Base-by-base conservation (phyloP, 2,329 filamentous ascomycete species). In the Amauroascus verrucosus region DNA sequence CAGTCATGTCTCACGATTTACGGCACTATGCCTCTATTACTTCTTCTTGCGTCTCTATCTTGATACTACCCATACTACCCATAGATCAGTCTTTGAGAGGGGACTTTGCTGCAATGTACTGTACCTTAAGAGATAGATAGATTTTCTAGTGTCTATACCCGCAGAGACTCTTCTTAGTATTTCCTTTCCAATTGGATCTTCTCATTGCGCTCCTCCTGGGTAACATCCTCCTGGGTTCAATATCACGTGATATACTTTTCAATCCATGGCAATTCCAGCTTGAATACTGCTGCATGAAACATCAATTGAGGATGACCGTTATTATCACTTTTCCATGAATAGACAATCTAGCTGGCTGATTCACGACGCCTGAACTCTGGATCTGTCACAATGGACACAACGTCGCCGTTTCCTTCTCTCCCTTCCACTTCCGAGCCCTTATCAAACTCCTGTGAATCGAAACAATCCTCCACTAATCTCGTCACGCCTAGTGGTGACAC, bases 281-380 rank as follows among this genome's bases (percentile, higher is more conserved):
- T 30, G 32, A 28, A 18, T 14, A 43, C 40, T n/a, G 16, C 16
- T 20, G 16, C 26, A n/a, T 14, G 37, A 9, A 16, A n/a, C 24
- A 20, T 24, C 41, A 35, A 52, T 52, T 35, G 32, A 46, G n/a
- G 22, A 38, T 46, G 49, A 40, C 28, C 38, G 30, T 30, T 14
- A 33, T 22, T 41, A n/a, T n/a, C 22, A 22, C 20, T 33, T 32
- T 8, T 28, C 26, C 26, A n/a, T 38, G 41, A 44, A 52, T 50
- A 50, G 20, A 28, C 18, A 13, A 37, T 26, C 16, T 8, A 46
- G 9, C 28, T 16, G 18, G 9, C 5, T 38, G 40, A 20, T 26
- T 7, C 3, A 43, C 22, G 24, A 3, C 8, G 24, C 14, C 18
- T 32, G 30, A 16, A 18, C n/a, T 50, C 14, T 13, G 11, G 16